phyloP scores from a whole-genome alignment of 768 basidiomycete species.

The Suillus plorans region DNA sequence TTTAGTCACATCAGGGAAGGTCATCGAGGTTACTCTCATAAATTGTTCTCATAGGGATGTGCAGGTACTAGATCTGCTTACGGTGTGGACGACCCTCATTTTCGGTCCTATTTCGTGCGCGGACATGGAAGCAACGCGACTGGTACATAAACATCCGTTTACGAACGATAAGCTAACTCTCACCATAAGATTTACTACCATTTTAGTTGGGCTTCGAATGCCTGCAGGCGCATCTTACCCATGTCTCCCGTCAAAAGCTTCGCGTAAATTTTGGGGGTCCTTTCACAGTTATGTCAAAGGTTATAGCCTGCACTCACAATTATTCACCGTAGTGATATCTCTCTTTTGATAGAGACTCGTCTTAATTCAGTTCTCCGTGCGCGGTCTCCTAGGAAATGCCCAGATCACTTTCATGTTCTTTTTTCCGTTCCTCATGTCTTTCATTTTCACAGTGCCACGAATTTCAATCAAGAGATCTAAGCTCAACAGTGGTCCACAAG shows the following conservation, averaged over 20 bases:
- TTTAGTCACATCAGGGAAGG: conserved; percentile 7
- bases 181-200: conserved; percentile 13
- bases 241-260: conserved; percentile 22
- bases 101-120: conserved; percentile 14
- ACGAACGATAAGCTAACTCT: conserved; percentile 14
- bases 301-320: conserved; percentile 2
- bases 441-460: conserved; percentile 1
- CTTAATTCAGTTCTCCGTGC: neutral
- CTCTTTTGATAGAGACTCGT: neutral
- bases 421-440: neutral
- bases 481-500: neutral
- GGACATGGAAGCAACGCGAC: conserved; percentile 11
- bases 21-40: conserved; percentile 17
- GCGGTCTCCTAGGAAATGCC: conserved; percentile 32
- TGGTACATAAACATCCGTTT: conserved; percentile 15
- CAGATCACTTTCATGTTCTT: neutral
- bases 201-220: conserved; percentile 19
- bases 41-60: conserved; percentile 20
- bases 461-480: neutral
- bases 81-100: conserved; percentile 10
- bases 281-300: conserved; percentile 10
- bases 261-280: conserved; percentile 32
- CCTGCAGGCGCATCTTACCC: conserved; percentile 17
- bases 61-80: conserved; percentile 15
- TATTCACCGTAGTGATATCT: conserved; percentile 4